phyloP scores from a whole-genome alignment of 1,139 yeast genomes.

The Diutina siamensis region DNA sequence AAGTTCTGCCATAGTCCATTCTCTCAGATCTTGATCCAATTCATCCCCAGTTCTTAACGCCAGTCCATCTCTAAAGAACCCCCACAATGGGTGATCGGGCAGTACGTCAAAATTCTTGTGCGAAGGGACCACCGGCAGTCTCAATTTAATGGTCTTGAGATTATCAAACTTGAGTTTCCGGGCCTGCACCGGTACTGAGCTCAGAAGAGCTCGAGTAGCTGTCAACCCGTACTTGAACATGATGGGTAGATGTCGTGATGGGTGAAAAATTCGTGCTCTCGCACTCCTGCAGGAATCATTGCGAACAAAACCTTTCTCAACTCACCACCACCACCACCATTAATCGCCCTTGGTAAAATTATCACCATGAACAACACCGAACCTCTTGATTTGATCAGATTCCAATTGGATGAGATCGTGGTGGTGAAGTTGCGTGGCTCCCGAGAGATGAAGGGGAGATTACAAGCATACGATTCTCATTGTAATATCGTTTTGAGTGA shows the following conservation, averaged over 20 bases:
- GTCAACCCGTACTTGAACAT: neutral
- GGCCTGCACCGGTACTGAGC: neutral
- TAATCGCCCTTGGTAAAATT: neutral
- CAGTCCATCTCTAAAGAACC: conserved; percentile 52
- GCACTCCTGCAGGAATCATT: conserved; percentile 1
- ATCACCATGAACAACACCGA: conserved; percentile 8
- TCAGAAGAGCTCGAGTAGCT: neutral
- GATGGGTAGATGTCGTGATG: neutral
- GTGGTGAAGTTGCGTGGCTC: conserved; percentile 93
- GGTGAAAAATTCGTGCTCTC: conserved; percentile 1
- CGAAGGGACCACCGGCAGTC: conserved; percentile 83
- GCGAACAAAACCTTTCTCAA: neutral
- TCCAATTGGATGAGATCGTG: conserved; percentile 78
- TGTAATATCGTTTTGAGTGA: conserved; percentile 94
- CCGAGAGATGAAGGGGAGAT: conserved; percentile 78
- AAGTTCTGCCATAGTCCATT: conserved; percentile 84
- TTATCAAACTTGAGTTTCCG: conserved; percentile 17
- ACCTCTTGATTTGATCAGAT: conserved; percentile 81
- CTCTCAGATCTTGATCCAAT: conserved; percentile 46
- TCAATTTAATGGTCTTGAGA: conserved; percentile 31
- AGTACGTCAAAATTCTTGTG: conserved; percentile 58
- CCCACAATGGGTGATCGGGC: conserved; percentile 93
- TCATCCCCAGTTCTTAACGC: conserved; percentile 52
- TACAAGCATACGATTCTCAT: conserved; percentile 94
- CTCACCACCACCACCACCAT: neutral